Evolutionary conservation across 495 filamentous ascomycete genomes (phyloP).

Genomic region (Lophiostoma macrostomum): DNA sequence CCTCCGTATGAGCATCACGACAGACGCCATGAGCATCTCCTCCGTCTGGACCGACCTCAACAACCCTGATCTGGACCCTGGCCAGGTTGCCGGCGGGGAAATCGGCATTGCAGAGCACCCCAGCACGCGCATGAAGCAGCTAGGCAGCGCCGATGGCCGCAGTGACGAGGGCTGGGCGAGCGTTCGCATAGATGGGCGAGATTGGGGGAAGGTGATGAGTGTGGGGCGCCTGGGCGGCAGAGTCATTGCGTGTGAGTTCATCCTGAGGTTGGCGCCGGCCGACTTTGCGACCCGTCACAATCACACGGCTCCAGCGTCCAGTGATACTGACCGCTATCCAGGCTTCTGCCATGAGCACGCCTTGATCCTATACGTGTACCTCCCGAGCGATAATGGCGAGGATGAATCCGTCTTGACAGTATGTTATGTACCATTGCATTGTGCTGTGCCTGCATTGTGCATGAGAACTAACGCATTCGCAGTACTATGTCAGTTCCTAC

Average conservation of each 20-base stretch:
- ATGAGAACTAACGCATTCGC: slow-evolving; percentile 9
- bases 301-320: background rate
- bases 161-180: slow-evolving; percentile 73
- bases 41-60: slow-evolving; percentile 76
- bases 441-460: background rate
- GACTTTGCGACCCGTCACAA: background rate
- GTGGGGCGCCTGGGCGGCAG: slow-evolving; percentile 83
- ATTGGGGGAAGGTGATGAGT: slow-evolving; percentile 86
- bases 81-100: slow-evolving; percentile 59
- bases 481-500: slow-evolving; percentile 44
- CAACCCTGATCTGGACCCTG: slow-evolving; percentile 80
- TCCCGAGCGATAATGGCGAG: slow-evolving; percentile 35
- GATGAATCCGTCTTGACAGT: slow-evolving; percentile 44
- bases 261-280: slow-evolving; percentile 16
- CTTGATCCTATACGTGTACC: slow-evolving; percentile 87
- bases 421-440: slow-evolving; percentile 7
- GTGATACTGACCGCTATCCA: slow-evolving; percentile 30
- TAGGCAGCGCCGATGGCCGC: slow-evolving; percentile 47
- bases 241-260: slow-evolving; percentile 75
- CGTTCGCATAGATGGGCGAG: slow-evolving; percentile 84
- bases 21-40: slow-evolving; percentile 76
- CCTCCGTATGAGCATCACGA: slow-evolving; percentile 67
- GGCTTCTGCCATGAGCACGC: slow-evolving; percentile 74
- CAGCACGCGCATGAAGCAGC: slow-evolving; percentile 62
- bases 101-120: slow-evolving; percentile 68